Evolutionary conservation across 768 basidiomycete species (phyloP).

Genomic region (Trametes cingulata): DNA sequence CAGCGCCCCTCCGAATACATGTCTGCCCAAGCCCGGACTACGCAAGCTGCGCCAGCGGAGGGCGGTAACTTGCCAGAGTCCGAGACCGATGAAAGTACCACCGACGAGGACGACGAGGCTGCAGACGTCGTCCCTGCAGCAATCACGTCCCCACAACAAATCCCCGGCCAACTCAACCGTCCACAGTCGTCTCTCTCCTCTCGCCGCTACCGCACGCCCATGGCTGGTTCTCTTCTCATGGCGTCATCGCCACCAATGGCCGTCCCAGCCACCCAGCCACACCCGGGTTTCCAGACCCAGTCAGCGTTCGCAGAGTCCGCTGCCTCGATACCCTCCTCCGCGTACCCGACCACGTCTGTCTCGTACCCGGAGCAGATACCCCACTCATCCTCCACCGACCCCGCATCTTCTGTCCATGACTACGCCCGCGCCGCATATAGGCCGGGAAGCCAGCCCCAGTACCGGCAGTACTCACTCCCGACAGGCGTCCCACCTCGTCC

Average conservation of each 20-base stretch:
- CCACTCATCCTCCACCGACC: constrained; percentile 20
- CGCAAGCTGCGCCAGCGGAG: constrained; percentile 20
- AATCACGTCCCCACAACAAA: constrained; percentile 25
- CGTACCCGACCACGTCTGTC: constrained; percentile 33
- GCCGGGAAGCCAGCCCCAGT: constrained; percentile 20
- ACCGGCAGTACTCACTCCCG: constrained; percentile 23
- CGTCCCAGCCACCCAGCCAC: constrained; percentile 69
- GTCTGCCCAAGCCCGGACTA: constrained; percentile 15
- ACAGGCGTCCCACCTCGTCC: constrained; percentile 38
- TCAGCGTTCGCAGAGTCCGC: constrained; percentile 66
- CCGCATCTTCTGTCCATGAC: neutral
- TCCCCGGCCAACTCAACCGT: constrained; percentile 48
- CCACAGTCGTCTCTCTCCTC: constrained; percentile 81
- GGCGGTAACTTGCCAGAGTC: constrained; percentile 4
- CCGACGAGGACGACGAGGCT: constrained; percentile 49
- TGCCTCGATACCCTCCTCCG: constrained; percentile 39
- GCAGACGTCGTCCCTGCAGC: constrained; percentile 45
- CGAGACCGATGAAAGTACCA: constrained; percentile 26
- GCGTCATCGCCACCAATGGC: constrained; percentile 37
- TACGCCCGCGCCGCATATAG: constrained; percentile 11
- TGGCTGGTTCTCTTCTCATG: constrained; percentile 58
- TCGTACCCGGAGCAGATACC: constrained; percentile 21
- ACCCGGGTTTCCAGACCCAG: constrained; percentile 66
- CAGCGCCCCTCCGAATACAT: constrained; percentile 15
- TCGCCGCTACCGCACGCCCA: constrained; percentile 76